Evolutionary conservation across 805 yeast genomes (phyloP), one percentile per base, ranked within the genome.

Genomic region (Candida ovalis): DNA sequence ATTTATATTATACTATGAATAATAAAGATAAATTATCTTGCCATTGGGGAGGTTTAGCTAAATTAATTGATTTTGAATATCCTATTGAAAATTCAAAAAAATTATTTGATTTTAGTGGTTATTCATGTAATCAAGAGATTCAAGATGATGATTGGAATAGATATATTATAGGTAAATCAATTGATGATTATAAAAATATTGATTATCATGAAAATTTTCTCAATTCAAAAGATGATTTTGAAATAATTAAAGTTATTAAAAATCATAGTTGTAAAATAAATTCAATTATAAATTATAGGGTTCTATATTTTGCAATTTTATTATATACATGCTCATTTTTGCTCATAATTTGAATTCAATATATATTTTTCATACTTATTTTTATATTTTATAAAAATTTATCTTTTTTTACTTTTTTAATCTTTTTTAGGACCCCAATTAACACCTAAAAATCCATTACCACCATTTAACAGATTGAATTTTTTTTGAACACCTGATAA

Each of bases 391-490:
- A 33, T 15, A n/a, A 17, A 21, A 23, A 21, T 32, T 10, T 25
- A 17, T 37, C 21, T 21, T 10, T 21, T 30, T 6, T 36, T 37
- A 28, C 3, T 36, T 32, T 23, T 36, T 51, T 50, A 63, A 39
- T 79, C 80, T 53, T 78, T 80, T 63, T 77, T 82, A 36, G 91
- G 87, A 1, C 96, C 96, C 96, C 96, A 89, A 58, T 80, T 82
- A 44, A 88, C 82, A 27, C 96, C 96, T 50, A 88, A 71, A 60
- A 88, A 85, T 1, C 92, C 91, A 18, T 70, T 71, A 18, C 33
- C 19, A 19, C 24, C 38, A 22, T 75, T 70, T 45, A 71, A 46
- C 62, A 80, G 50, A 57, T 72, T 68, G 58, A 76, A 62, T 61
- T 72, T 72, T 67, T 68, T 80, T 44, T 54, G 72, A 67, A 68